These are phyloP conservation scores for Aspergillus tamarii DNA, from an alignment of 2,329 filamentous ascomycete species.

Conservation along the genomic window DNA sequence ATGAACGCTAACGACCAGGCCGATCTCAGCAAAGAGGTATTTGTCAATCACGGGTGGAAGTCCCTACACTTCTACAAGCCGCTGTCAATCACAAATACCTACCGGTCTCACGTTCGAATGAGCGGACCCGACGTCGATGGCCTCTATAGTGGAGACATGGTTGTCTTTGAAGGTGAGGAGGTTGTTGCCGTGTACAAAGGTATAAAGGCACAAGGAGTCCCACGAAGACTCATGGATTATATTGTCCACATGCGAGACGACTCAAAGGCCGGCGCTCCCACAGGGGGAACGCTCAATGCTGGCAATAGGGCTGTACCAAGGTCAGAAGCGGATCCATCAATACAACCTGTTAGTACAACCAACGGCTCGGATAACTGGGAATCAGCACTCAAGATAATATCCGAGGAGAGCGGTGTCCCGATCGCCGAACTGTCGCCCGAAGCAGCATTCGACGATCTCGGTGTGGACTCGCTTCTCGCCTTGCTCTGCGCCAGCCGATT, in stretches of 20 bases:
- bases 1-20: constrained; percentile 63
- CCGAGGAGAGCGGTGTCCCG: constrained; percentile 56
- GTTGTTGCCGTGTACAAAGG: constrained; percentile 55
- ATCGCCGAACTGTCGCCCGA: constrained; percentile 61
- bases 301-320: background rate
- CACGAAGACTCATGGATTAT: constrained; percentile 2
- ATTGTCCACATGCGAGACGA: constrained; percentile 14
- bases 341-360: background rate
- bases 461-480: constrained; percentile 64
- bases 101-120: constrained; percentile 65
- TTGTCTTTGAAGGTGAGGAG: constrained; percentile 60
- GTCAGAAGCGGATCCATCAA: background rate
- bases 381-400: constrained; percentile 43
- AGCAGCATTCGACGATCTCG: constrained; percentile 63
- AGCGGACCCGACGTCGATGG: constrained; percentile 40
- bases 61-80: constrained; percentile 43
- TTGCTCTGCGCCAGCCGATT: constrained; percentile 64
- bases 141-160: constrained; percentile 63
- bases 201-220: constrained; percentile 42
- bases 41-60: constrained; percentile 66
- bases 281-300: constrained; percentile 12
- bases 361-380: constrained; percentile 31
- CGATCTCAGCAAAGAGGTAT: constrained; percentile 63
- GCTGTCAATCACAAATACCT: constrained; percentile 55
- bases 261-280: constrained; percentile 34